These are phyloP conservation scores for Trifolium subterraneum DNA, from an alignment of 306 rosid species.

Conservation along the genomic window DNA sequence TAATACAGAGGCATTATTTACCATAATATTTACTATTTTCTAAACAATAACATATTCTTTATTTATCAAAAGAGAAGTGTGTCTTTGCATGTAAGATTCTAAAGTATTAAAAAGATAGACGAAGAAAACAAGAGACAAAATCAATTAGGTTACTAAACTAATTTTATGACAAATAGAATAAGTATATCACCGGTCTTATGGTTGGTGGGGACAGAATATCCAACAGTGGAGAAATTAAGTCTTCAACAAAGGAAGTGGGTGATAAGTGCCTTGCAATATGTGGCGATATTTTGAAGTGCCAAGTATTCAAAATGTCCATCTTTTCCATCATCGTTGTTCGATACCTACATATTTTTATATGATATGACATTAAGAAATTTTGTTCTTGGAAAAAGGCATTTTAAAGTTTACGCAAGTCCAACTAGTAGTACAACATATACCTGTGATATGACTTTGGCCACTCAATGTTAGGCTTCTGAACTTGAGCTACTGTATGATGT, in stretches of 20 bases:
- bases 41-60: slow-evolving; percentile 8
- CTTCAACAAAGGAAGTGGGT: slow-evolving; percentile 73
- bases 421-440: slow-evolving; percentile 51
- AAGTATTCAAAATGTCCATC: slow-evolving; percentile 70
- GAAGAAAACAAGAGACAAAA: slow-evolving; percentile 30
- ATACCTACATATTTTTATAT: slow-evolving; percentile 56
- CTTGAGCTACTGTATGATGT: slow-evolving; percentile 81
- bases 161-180: slow-evolving; percentile 25
- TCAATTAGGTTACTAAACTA: background rate
- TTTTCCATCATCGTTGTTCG: slow-evolving; percentile 67
- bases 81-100: slow-evolving; percentile 12
- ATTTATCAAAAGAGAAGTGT: slow-evolving; percentile 14
- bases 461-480: slow-evolving; percentile 84
- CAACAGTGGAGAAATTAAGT: slow-evolving; percentile 75
- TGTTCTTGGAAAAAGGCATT: slow-evolving; percentile 19
- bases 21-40: slow-evolving; percentile 16
- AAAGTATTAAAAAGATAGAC: slow-evolving; percentile 7
- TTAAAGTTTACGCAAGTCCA: slow-evolving; percentile 36
- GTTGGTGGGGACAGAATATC: slow-evolving; percentile 87
- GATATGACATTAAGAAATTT: slow-evolving; percentile 33
- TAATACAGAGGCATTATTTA: slow-evolving; percentile 4
- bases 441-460: slow-evolving; percentile 93
- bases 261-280: slow-evolving; percentile 77
- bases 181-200: slow-evolving; percentile 74
- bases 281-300: slow-evolving; percentile 79